Base-by-base conservation (phyloP, 441 rosid genomes). In the Dalechampia spathulata region DNA sequence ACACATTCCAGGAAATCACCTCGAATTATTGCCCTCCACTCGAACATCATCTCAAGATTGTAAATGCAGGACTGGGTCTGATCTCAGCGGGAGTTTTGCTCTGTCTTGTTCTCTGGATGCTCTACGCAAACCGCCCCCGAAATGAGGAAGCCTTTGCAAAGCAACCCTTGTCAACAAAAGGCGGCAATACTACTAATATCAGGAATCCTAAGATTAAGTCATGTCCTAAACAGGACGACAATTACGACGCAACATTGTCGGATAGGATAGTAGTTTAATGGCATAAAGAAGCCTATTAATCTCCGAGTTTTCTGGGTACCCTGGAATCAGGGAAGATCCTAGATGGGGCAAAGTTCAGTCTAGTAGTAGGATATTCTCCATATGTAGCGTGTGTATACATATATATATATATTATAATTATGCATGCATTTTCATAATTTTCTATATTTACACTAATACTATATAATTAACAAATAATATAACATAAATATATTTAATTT, bases 61-160 rank as follows among this genome's bases (percentile, higher is more conserved):
- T 92, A 57, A 86, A 80, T 27, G 87, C 84, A 25, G 99, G 99
- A 39, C 60, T 92, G 44, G 94, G 92, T 9, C 63, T 89, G 57
- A 83, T 92, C 65, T 85, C 99, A 0, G 79, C 69, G 0, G 99
- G 97, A 62, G 90, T 92, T 69, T 62, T 89, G 77, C 82, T 92
- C 5, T 86, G 98, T 58, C 77, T 89, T 17, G 76, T 92, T 54
- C 83, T 92, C 28, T 89, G 98, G 98, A 70, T 83, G 49, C 70
- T 81, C 50, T 85, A 84, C 74, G 91, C 96, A 60, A 89, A 89
- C 98, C 88, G 82, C 90, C 96, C 91, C 97, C 88, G 55, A 89
- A 85, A 88, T 83, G 95, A 84, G 96, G 95, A 83, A 69, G 96
- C 63, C 94, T 86, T 89, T 86, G 94, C 58, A 65, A 78, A 71